These are phyloP conservation scores for Mycothermus thermophilus DNA, from an alignment of 495 filamentous ascomycete genomes.

Conservation along the genomic window DNA sequence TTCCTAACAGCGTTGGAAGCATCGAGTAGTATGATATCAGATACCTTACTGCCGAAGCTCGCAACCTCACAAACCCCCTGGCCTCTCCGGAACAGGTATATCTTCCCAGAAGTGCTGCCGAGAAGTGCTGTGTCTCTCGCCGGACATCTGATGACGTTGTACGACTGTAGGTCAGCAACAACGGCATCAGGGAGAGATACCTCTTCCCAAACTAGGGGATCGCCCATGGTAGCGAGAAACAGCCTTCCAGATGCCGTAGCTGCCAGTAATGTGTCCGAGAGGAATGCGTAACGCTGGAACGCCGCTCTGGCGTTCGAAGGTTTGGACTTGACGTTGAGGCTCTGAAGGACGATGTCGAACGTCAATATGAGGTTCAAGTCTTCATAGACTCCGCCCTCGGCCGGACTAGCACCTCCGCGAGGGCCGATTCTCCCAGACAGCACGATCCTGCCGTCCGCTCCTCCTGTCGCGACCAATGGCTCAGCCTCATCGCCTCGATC, in stretches of 20 bases:
- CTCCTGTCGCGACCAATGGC: constrained; percentile 57
- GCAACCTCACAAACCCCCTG: constrained; percentile 15
- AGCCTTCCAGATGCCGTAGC: constrained; percentile 47
- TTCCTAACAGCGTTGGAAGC: background rate
- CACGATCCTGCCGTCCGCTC: constrained; percentile 58
- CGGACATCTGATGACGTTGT: constrained; percentile 29
- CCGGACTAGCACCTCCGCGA: background rate
- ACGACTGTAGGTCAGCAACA: constrained; percentile 24
- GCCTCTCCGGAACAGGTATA: constrained; percentile 33
- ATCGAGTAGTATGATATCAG: constrained; percentile 29
- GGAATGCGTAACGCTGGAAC: constrained; percentile 52
- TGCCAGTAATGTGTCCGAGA: constrained; percentile 43
- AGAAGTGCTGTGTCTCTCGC: constrained; percentile 30
- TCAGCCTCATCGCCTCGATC: constrained; percentile 10
- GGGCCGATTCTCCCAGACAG: constrained; percentile 21
- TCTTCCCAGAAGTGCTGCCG: constrained; percentile 38
- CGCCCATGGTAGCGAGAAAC: constrained; percentile 32
- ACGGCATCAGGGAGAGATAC: constrained; percentile 19
- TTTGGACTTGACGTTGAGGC: too few relatives aligned
- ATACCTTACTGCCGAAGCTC: constrained; percentile 36
- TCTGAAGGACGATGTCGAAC: constrained; percentile 11
- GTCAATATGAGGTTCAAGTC: constrained; percentile 10
- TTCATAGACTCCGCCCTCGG: background rate
- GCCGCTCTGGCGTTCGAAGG: too few relatives aligned
- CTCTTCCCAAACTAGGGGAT: constrained; percentile 26